A percentile compares a stretch with the other conserved stretches of the same genome.
These are phyloP conservation scores for Haplosporangium sp. DNA, from an alignment of 371 early-diverging fungal species.

Conservation along the genomic window DNA sequence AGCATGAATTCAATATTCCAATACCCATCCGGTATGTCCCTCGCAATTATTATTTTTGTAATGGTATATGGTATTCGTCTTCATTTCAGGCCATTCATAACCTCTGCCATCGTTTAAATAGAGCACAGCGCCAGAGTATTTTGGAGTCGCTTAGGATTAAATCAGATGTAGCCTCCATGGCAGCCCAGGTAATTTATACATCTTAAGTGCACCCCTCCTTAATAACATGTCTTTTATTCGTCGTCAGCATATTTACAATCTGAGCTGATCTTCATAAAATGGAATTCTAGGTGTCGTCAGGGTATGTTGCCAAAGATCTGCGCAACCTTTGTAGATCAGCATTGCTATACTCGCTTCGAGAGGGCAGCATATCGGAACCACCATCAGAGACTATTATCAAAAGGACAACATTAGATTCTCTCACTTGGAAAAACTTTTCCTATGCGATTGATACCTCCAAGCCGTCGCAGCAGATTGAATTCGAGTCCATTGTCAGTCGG, in stretches of 20 bases:
- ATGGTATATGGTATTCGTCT: too few species aligned
- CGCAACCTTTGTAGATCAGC: constrained; percentile 62
- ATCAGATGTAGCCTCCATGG: background rate
- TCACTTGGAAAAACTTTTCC: constrained; percentile 57
- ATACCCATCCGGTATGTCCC: constrained; percentile 39
- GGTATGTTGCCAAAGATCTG: constrained; percentile 71
- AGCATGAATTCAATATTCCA: constrained; percentile 41
- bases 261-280: too few species aligned
- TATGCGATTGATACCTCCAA: constrained; percentile 59
- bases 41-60: background rate
- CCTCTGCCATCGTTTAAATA: constrained; percentile 6
- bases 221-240: background rate
- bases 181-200: constrained; percentile 20
- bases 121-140: constrained; percentile 48
- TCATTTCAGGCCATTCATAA: background rate
- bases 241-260: too few species aligned
- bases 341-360: constrained; percentile 50
- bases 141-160: constrained; percentile 2
- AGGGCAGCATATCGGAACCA: background rate
- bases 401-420: background rate
- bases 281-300: constrained; percentile 62
- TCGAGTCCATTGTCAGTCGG: constrained; percentile 59
- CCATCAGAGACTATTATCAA: background rate
- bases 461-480: constrained; percentile 64
- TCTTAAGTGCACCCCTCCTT: background rate